These are phyloP conservation scores for Talaromyces sp. DNA, from an alignment of 2,329 filamentous ascomycete species.

Conservation along the genomic window DNA sequence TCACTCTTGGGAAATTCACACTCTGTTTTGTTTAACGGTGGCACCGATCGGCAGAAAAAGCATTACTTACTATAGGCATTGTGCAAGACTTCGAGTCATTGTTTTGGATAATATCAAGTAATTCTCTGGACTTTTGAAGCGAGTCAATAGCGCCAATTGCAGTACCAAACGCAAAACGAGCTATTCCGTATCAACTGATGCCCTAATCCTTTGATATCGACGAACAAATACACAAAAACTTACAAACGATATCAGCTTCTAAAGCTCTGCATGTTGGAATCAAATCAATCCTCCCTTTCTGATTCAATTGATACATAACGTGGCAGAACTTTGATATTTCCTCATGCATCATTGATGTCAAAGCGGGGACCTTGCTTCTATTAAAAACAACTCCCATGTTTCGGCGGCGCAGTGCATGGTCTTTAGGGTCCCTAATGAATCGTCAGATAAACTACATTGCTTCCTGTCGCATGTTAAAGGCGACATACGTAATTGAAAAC, in stretches of 20 bases:
- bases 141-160: neutral
- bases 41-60: neutral
- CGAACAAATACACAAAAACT: neutral
- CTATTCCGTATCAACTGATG: neutral
- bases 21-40: neutral
- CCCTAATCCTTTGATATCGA: neutral
- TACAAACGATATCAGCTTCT: constrained; percentile 4
- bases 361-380: neutral
- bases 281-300: neutral
- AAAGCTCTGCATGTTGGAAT: neutral
- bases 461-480: too few species aligned
- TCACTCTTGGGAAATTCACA: neutral
- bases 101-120: neutral
- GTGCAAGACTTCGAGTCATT: neutral
- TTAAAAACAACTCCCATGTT: constrained; percentile 2
- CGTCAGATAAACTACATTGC: neutral
- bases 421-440: neutral
- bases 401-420: constrained; percentile 1
- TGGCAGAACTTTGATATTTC: neutral
- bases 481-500: constrained; percentile 2
- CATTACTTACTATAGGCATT: constrained; percentile 3
- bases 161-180: neutral
- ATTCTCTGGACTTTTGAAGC: neutral
- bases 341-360: neutral
- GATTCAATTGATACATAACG: neutral